A percentile compares a stretch with the other conserved stretches of the same genome.
Evolutionary conservation across 2,329 filamentous ascomycete species (phyloP).

Genomic region (Trichoderma harzianum): DNA sequence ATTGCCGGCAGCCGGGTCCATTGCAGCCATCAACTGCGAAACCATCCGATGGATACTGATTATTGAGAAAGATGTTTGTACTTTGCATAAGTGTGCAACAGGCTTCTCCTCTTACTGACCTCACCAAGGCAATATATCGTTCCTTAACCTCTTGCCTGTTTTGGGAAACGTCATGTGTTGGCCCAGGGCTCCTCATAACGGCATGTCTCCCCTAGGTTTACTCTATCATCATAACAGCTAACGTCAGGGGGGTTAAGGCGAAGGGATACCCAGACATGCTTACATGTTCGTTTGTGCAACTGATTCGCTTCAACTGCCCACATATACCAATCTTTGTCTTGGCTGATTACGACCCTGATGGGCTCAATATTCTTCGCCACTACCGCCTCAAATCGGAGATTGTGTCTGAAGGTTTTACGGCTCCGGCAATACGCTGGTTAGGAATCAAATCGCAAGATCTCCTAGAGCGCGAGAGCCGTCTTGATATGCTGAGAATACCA

Average conservation of each 20-base stretch:
- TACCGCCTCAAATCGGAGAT: constrained; percentile 68
- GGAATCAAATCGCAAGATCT: constrained; percentile 53
- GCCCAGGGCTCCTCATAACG: constrained; percentile 65
- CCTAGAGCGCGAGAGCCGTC: constrained; percentile 17
- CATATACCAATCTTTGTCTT: constrained; percentile 59
- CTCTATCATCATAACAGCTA: background rate
- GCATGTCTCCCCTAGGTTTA: constrained; percentile 37
- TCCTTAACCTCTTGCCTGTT: constrained; percentile 58
- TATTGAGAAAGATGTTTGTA: constrained; percentile 70
- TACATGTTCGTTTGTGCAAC: constrained; percentile 62
- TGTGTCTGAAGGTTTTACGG: constrained; percentile 56
- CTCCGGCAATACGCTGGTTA: constrained; percentile 60
- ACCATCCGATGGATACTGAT: constrained; percentile 63
- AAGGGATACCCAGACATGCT: constrained; percentile 80
- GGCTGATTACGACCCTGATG: constrained; percentile 75
- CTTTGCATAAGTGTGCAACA: rapidly evolving
- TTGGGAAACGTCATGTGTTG: constrained; percentile 46
- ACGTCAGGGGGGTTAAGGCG: constrained; percentile 46
- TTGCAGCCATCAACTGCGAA: constrained; percentile 49
- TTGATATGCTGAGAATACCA: background rate
- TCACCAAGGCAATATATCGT: constrained; percentile 66
- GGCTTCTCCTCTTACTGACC: constrained; percentile 19
- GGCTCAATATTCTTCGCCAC: constrained; percentile 67
- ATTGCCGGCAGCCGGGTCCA: constrained; percentile 52
- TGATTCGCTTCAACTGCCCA: constrained; percentile 46